These are phyloP conservation scores for Arctostaphylos glauca DNA, from an alignment of 148 eudicot genomes.

Conservation along the genomic window DNA sequence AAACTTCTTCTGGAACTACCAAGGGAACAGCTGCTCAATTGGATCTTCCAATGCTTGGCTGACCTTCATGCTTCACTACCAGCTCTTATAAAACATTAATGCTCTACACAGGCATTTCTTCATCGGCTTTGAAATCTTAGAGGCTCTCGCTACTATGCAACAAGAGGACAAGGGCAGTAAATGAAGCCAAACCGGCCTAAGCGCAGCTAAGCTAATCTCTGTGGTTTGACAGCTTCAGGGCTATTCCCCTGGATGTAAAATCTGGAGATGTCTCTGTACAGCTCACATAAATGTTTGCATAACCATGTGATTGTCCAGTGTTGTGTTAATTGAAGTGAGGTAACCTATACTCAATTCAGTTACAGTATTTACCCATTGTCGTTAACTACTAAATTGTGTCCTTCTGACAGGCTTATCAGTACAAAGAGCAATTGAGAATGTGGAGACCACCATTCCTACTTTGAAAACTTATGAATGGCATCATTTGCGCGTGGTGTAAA, in stretches of 20 bases:
- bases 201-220: no score
- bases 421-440: no score
- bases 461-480: background rate
- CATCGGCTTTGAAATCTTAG: background rate
- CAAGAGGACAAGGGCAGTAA: background rate
- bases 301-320: background rate
- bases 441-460: no score
- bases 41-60: conserved; percentile 87
- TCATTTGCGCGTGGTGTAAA: background rate
- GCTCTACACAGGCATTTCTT: conserved; percentile 3
- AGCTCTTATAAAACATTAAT: conserved; percentile 72
- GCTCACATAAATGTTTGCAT: background rate
- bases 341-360: background rate
- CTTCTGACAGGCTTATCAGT: no score
- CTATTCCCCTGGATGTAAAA: background rate
- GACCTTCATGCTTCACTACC: conserved; percentile 85
- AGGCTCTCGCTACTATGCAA: background rate
- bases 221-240: background rate
- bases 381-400: no score
- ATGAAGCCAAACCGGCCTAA: no score
- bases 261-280: conserved; percentile 5
- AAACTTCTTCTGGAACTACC: conserved; percentile 80
- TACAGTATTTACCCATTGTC: background rate
- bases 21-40: conserved; percentile 84
- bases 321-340: background rate